Conservation (phyloP, 371 early-diverging fungal genomes). For the Furculomyces boomerangus region DNA sequence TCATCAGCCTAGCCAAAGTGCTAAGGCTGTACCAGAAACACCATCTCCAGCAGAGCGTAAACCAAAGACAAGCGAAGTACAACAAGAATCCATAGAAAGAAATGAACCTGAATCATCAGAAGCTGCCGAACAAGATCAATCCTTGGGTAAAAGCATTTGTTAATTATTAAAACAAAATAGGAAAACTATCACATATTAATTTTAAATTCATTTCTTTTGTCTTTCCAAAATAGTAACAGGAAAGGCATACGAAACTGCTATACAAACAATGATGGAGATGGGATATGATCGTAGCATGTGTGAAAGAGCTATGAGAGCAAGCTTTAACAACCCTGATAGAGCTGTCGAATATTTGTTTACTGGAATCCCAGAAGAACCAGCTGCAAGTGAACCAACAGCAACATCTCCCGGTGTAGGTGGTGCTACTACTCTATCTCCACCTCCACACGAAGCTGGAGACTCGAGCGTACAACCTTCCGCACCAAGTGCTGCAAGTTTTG, state of each 20-base stretch:
- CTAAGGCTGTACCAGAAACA: slow-evolving; percentile 10
- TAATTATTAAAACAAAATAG: neutral
- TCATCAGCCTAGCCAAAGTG: slow-evolving; percentile 11
- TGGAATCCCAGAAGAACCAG: slow-evolving; percentile 25
- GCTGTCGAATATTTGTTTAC: slow-evolving; percentile 91
- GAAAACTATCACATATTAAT: neutral
- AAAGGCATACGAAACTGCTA: slow-evolving; percentile 48
- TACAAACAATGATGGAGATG: slow-evolving; percentile 84
- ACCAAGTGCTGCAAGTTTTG: neutral
- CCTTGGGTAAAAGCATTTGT: neutral
- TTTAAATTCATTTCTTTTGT: neutral
- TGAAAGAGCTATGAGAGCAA: slow-evolving; percentile 78
- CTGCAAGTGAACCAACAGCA: slow-evolving; percentile 9
- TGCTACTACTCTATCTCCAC: neutral
- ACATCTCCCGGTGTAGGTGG: neutral
- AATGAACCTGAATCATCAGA: neutral
- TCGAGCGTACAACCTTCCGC: neutral
- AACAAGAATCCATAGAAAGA: no score
- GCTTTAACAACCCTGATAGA: slow-evolving; percentile 91
- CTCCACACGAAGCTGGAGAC: no score
- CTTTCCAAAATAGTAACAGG: slow-evolving; percentile 46
- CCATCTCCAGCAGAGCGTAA: slow-evolving; percentile 14
- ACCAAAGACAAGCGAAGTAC: no score
- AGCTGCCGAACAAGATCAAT: neutral
- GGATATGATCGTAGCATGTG: slow-evolving; percentile 81